These are phyloP conservation scores for Scheffersomyces illinoinensis DNA, from an alignment of 1,139 yeast species.

Conservation along the genomic window DNA sequence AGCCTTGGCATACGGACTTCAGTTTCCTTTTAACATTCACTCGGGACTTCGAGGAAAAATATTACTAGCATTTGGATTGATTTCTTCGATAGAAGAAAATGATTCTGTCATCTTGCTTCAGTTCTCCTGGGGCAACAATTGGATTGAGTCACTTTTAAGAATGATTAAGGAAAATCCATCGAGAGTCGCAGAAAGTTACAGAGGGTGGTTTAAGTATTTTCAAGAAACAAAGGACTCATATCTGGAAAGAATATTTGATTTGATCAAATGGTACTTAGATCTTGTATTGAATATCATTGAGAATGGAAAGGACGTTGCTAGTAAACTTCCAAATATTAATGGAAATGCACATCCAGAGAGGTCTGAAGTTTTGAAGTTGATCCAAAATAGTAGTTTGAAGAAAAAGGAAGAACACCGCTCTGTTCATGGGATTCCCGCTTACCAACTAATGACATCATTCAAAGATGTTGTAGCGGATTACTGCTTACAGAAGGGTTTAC, in stretches of 20 bases:
- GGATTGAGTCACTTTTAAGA: background rate
- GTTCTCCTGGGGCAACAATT: background rate
- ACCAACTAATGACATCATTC: conserved; percentile 32
- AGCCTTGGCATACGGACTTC: background rate
- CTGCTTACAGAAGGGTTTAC: conserved; percentile 29
- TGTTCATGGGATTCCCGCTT: conserved; percentile 32
- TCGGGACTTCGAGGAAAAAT: background rate
- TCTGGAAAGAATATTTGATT: background rate
- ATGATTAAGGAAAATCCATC: background rate
- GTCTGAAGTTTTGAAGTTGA: background rate
- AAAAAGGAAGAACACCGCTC: background rate
- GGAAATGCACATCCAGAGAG: conserved; percentile 6
- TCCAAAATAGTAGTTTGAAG: too few relatives aligned
- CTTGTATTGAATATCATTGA: conserved; percentile 15
- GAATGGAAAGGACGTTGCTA: background rate
- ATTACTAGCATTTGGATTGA: background rate
- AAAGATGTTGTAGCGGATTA: conserved; percentile 37
- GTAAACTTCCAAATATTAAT: conserved; percentile 18
- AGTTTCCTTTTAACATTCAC: background rate
- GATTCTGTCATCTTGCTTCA: background rate
- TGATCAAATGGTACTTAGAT: conserved; percentile 30
- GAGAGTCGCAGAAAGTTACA: background rate
- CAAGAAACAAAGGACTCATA: background rate
- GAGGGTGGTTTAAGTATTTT: background rate
- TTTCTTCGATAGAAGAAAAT: background rate